A percentile compares a stretch with the other conserved stretches of the same genome.
Conservation (phyloP, 768 basidiomycete species). For the Agrocybe praecox region DNA sequence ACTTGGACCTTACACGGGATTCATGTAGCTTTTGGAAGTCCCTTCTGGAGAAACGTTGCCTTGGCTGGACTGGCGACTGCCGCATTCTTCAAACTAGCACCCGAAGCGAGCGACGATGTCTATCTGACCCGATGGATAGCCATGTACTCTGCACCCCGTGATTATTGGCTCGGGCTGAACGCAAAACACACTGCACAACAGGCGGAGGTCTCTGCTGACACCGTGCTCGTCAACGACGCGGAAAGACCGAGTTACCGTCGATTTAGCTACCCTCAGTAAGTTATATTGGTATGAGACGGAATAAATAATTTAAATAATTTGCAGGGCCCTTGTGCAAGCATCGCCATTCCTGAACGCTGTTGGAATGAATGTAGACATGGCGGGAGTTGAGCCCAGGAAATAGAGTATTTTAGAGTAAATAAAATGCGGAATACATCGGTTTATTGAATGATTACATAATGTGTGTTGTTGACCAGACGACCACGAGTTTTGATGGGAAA, state of each 20-base stretch:
- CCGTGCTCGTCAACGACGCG: slow-evolving; percentile 43
- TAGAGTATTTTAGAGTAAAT: slow-evolving; percentile 21
- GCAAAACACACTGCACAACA: slow-evolving; percentile 56
- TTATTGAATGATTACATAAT: slow-evolving; percentile 13
- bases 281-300: slow-evolving; percentile 15
- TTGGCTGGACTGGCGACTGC: slow-evolving; percentile 51
- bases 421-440: not conserved
- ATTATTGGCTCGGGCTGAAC: slow-evolving; percentile 58
- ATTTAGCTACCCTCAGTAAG: slow-evolving; percentile 77
- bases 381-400: slow-evolving; percentile 32
- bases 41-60: slow-evolving; percentile 70
- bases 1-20: not conserved
- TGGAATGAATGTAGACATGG: slow-evolving; percentile 44
- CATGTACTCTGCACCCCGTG: slow-evolving; percentile 52
- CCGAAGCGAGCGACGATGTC: slow-evolving; percentile 58
- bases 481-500: slow-evolving; percentile 8
- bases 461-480: slow-evolving; percentile 16
- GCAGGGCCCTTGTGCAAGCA: slow-evolving; percentile 56
- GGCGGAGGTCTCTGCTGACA: slow-evolving; percentile 43
- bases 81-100: slow-evolving; percentile 70
- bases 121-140: slow-evolving; percentile 70
- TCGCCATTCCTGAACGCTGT: slow-evolving; percentile 66
- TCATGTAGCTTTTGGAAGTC: slow-evolving; percentile 58
- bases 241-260: slow-evolving; percentile 56
- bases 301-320: slow-evolving; percentile 3